A percentile compares a stretch with the other conserved stretches of the same genome.
phyloP scores from a whole-genome alignment of 148 eudicot genomes.

The Camellia lanceoleosa region DNA sequence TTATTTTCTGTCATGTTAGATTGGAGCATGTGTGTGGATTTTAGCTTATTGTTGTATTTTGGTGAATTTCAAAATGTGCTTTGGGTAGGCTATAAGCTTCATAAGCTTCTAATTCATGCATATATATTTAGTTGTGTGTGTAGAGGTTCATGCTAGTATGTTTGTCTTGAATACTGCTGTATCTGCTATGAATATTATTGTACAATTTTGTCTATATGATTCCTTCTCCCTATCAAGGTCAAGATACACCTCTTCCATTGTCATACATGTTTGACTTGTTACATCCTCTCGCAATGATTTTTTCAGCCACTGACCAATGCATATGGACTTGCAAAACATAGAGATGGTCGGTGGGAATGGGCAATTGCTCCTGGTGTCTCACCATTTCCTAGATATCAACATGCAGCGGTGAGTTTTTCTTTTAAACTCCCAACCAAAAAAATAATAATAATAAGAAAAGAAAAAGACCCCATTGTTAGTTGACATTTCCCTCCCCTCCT shows the following conservation, averaged over 20 bases:
- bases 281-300: conserved; percentile 12
- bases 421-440: background rate
- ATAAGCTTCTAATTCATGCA: too few relatives aligned
- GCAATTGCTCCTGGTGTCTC: conserved; percentile 99
- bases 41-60: too few relatives aligned
- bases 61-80: too few relatives aligned
- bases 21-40: too few relatives aligned
- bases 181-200: background rate
- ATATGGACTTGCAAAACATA: conserved; percentile 95
- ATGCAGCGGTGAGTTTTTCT: conserved; percentile 79
- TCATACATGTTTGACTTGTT: conserved; percentile 1
- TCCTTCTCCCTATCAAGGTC: background rate
- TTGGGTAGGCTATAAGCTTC: too few relatives aligned
- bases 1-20: too few relatives aligned
- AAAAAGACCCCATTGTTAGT: too few relatives aligned
- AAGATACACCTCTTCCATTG: background rate
- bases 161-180: background rate
- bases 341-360: conserved; percentile 99
- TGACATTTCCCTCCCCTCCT: too few relatives aligned
- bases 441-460: too few relatives aligned
- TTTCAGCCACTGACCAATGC: conserved; percentile 89
- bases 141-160: background rate
- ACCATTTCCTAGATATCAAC: conserved; percentile 97
- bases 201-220: background rate
- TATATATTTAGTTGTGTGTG: background rate